Percentiles rank a stretch among this genome's conserved stretches.
Conservation (phyloP, 495 filamentous ascomycete species). For the Talaromyces borbonicus region DNA sequence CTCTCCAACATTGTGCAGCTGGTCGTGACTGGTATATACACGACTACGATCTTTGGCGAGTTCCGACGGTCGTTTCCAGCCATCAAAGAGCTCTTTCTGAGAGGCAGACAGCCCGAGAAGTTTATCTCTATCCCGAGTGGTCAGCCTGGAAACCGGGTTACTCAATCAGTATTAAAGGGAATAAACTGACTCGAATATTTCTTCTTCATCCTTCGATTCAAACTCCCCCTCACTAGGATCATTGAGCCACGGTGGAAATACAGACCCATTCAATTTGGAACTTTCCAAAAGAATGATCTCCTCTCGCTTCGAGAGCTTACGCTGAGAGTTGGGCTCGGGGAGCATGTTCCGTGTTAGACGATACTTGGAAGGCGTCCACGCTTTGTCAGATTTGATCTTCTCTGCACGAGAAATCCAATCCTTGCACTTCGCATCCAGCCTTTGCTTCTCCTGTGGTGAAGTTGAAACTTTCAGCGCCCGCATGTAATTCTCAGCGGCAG, state of each 20-base stretch:
- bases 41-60: conserved; percentile 18
- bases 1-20: background rate
- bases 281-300: conserved; percentile 67
- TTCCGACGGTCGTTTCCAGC: conserved; percentile 71
- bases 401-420: conserved; percentile 60
- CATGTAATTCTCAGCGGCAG: conserved; percentile 70
- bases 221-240: conserved; percentile 49
- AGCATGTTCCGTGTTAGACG: conserved; percentile 12
- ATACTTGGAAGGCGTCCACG: conserved; percentile 21
- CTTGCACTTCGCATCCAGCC: conserved; percentile 54
- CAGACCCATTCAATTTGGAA: conserved; percentile 67
- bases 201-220: conserved; percentile 21
- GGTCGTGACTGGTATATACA: conserved; percentile 14
- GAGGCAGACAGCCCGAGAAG: conserved; percentile 57
- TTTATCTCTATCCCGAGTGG: conserved; percentile 48
- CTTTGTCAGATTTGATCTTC: conserved; percentile 49
- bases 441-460: conserved; percentile 42
- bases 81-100: conserved; percentile 62
- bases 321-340: conserved; percentile 39
- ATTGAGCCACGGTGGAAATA: conserved; percentile 72
- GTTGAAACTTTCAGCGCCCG: conserved; percentile 49
- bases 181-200: conserved; percentile 44
- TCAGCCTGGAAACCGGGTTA: no score
- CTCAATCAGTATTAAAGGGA: no score
- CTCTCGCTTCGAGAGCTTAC: conserved; percentile 59